Percentiles rank a stretch among this genome's conserved stretches.
phyloP scores from a whole-genome alignment of 441 rosid species.

The Eutrema salsugineum region DNA sequence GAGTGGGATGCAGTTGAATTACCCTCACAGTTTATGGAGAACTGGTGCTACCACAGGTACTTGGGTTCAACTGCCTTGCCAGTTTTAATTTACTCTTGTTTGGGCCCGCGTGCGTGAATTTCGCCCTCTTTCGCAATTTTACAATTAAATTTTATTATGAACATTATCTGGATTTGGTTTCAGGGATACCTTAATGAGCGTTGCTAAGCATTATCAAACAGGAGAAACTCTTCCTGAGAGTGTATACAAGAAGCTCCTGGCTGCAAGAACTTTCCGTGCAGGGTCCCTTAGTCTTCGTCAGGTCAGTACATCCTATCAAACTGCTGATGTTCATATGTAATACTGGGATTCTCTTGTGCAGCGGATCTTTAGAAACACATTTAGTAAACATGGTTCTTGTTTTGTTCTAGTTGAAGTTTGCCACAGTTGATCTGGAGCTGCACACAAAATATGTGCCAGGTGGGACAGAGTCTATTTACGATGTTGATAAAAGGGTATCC shows the following conservation, averaged over 20 bases:
- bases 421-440: conserved; percentile 75
- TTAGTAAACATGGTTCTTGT: neutral
- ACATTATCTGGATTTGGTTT: neutral
- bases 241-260: conserved; percentile 72
- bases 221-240: conserved; percentile 81
- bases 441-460: conserved; percentile 68
- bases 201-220: conserved; percentile 85
- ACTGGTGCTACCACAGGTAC: conserved; percentile 96
- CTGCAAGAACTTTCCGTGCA: conserved; percentile 88
- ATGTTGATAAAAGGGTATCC: conserved; percentile 71
- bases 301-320: conserved; percentile 41
- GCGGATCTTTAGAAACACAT: neutral
- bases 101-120: neutral
- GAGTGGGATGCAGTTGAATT: conserved; percentile 98
- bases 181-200: conserved; percentile 89
- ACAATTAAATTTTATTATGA: neutral
- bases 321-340: neutral
- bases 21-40: conserved; percentile 96
- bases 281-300: conserved; percentile 89
- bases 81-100: neutral
- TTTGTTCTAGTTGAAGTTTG: conserved; percentile 62
- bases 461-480: conserved; percentile 69
- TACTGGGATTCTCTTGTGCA: neutral
- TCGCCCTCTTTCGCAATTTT: neutral
- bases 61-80: neutral